phyloP scores from a whole-genome alignment of 768 basidiomycete genomes.

The Cytidiella melzeri region DNA sequence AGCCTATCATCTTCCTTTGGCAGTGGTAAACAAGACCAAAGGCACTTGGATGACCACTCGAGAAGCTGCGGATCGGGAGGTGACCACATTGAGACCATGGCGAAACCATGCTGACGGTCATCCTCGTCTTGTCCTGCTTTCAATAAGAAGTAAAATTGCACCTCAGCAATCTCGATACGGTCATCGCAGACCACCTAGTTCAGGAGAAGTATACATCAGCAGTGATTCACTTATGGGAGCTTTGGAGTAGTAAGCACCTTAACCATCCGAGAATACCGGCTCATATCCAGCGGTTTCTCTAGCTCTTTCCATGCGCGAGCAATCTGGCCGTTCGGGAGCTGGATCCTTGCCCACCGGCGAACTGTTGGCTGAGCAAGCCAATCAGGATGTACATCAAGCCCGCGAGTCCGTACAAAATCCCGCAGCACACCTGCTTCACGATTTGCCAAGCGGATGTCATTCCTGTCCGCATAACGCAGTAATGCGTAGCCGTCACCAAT shows the following conservation, averaged over 20 bases:
- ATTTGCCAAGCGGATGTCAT: background rate
- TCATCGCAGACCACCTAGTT: background rate
- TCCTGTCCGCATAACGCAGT: slow-evolving; percentile 9
- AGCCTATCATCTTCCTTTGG: slow-evolving; percentile 2
- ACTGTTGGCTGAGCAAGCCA: no score
- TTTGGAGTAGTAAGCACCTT: no score
- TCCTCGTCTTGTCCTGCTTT: background rate
- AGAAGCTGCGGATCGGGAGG: slow-evolving; percentile 9
- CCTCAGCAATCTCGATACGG: slow-evolving; percentile 1
- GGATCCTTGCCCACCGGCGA: no score
- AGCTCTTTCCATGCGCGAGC: no score
- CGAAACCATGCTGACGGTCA: slow-evolving; percentile 1
- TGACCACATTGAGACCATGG: slow-evolving; percentile 9
- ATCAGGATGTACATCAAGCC: no score
- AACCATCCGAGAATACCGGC: no score
- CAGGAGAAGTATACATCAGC: background rate
- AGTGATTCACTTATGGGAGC: no score
- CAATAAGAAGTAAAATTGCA: slow-evolving; percentile 8
- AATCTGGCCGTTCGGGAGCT: no score
- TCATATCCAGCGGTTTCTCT: no score
- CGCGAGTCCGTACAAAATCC: background rate
- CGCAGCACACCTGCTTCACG: slow-evolving; percentile 1
- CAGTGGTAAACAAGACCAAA: slow-evolving; percentile 4
- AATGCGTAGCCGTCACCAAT: slow-evolving; percentile 22
- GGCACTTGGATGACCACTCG: slow-evolving; percentile 2